Base-by-base conservation (phyloP, 2,329 filamentous ascomycete genomes). In the Aspergillus tamarii region DNA sequence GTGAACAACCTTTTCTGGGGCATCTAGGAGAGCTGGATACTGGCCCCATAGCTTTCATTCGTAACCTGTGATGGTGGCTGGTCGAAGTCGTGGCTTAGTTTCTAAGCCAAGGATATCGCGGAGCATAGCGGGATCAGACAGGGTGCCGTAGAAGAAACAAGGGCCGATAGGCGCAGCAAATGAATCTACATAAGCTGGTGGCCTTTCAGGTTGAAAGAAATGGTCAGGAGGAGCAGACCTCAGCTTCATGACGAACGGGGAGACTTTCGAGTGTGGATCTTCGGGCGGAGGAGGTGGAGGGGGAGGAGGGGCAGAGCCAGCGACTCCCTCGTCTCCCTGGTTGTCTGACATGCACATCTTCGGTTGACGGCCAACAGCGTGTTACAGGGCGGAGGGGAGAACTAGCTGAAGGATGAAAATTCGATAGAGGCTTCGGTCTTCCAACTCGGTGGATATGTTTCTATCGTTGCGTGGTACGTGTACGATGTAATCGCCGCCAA, bases 101-200 rank as follows among this genome's bases (percentile, higher is more conserved):
- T 69, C 64, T 16, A 76, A 43, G 9, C 60, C 52, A n/a, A 74
- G 65, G 36, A 73, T 54, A n/a, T 73, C 64, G n/a, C 50, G 39
- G n/a, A 75, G 61, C 64, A 74, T 72, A 0, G 60, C 50, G 0
- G 73, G 70, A 43, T 79, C 73, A 14, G 70, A 66, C n/a, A 80
- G 64, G 1, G 76, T 76, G 41, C 76, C 76, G 61, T 80, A 78
- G 67, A 80, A 77, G 66, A 80, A 79, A 61, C 76, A 77, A 11
- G 64, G 66, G 3, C 67, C 69, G 11, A 64, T 68, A 3, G 63
- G 68, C 39, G 69, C 61, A 28, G 55, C 56, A 41, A 56, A 55
- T 36, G 26, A 26, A 59, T 61, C 62, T 21, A 9, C 32, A 21
- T n/a, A 1, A 21, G 56, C 57, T 21, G 57, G 30, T 43, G 59